phyloP scores from a whole-genome alignment of 2,329 filamentous ascomycete genomes.

The Fusarium siculi region DNA sequence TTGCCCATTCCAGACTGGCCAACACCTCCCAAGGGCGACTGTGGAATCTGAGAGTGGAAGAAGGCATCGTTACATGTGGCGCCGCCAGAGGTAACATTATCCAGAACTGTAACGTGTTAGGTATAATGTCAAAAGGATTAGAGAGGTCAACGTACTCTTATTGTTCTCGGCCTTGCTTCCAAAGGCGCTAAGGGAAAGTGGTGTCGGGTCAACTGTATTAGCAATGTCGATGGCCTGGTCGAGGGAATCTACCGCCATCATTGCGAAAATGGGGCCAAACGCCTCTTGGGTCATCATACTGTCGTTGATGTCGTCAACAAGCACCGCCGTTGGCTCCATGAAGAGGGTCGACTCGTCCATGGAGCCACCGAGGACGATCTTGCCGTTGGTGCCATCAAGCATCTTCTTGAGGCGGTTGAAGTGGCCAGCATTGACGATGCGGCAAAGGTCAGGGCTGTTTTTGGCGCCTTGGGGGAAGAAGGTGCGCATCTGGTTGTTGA shows the following conservation, averaged over 20 bases:
- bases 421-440: constrained; percentile 82
- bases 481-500: constrained; percentile 76
- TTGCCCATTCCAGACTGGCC: constrained; percentile 59
- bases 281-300: constrained; percentile 88
- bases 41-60: constrained; percentile 55
- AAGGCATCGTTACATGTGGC: constrained; percentile 62
- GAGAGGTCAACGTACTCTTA: constrained; percentile 64
- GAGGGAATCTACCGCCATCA: constrained; percentile 81
- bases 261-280: constrained; percentile 91
- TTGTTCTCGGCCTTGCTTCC: constrained; percentile 82
- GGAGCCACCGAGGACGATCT: constrained; percentile 86
- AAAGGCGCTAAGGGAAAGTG: constrained; percentile 86
- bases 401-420: constrained; percentile 89
- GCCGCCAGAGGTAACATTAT: constrained; percentile 58
- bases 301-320: constrained; percentile 74
- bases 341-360: constrained; percentile 83
- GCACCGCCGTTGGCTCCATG: constrained; percentile 93
- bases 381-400: constrained; percentile 85
- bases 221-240: constrained; percentile 87
- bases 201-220: constrained; percentile 83
- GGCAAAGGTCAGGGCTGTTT: constrained; percentile 79
- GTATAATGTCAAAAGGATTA: background rate
- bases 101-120: constrained; percentile 51
- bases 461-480: constrained; percentile 88
- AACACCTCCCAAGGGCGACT: constrained; percentile 61